Base-by-base conservation (phyloP, 2,329 filamentous ascomycete genomes). In the Fusarium ambrosium region DNA sequence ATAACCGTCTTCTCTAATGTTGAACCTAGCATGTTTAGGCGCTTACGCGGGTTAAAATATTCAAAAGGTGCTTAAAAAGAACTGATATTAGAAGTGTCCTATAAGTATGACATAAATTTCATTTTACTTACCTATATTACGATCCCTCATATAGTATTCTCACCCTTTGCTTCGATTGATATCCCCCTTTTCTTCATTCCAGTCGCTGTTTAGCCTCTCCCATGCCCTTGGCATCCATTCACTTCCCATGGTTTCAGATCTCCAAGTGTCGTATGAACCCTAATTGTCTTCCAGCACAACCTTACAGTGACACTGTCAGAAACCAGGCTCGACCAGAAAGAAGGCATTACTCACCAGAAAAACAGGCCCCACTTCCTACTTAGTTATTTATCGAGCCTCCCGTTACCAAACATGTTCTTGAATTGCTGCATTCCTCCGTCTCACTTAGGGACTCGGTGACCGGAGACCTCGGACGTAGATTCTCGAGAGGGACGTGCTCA, bases 401-500 rank as follows among this genome's bases (percentile, higher is more conserved):
- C 2, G 20, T 22, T 20, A 45, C 41, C 20, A 45, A 45, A 11
- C 41, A 45, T 9, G 7, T 16, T 45, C 45, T 51, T 6, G 22
- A 27, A 9, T 51, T 16, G 8, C 24, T 27, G 22, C 4, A n/a
- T 24, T 51, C 45, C 24, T 29, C 24, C 9, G 24, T 11, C 16
- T n/a, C 16, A 3, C 45, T 29, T 16, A 18, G 9, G 5, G 24
- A 11, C 24, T 2, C 4, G 2, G 41, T 9, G 27, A 4, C 2
- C 1, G 24, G 1, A 29, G 45, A n/a, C 4, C 2, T 27, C 16
- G 24, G 16, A 1, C 4, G 45, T n/a, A 16, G 2, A 29, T 51
- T 2, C 2, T 11, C 24, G 24, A 11, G 2, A 6, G 1, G 4
- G 9, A 29, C 4, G 3, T 4, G 4, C 18, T 29, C 16, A 0